Evolutionary conservation across 768 basidiomycete genomes (phyloP).

Genomic region (Phylloporus sp.): DNA sequence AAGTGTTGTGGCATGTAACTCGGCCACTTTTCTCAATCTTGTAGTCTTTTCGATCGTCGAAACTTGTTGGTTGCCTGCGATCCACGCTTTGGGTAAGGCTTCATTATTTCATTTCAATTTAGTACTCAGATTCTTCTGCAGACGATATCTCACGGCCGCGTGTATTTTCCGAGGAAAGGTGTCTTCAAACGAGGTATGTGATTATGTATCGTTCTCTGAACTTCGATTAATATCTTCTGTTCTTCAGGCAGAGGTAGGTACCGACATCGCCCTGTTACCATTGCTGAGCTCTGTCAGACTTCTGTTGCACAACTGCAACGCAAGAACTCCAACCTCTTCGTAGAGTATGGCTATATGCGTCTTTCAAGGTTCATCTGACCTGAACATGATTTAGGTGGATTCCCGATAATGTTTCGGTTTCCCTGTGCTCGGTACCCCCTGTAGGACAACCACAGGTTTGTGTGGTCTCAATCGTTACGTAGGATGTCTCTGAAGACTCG

Average conservation of each 20-base stretch:
- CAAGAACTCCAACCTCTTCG: conserved; percentile 70
- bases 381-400: conserved; percentile 58
- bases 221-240: conserved; percentile 3
- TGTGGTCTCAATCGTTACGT: not conserved
- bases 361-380: not conserved
- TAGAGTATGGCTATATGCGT: conserved; percentile 51
- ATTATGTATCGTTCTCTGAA: not conserved
- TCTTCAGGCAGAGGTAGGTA: conserved; percentile 48
- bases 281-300: conserved; percentile 39
- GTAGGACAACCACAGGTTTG: conserved; percentile 68
- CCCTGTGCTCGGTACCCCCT: conserved; percentile 77
- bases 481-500: conserved; percentile 8
- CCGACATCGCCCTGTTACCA: not conserved
- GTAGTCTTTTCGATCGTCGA: conserved; percentile 71
- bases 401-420: conserved; percentile 84
- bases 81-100: conserved; percentile 61
- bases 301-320: conserved; percentile 69
- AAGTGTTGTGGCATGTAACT: conserved; percentile 22
- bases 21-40: not conserved
- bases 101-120: not conserved
- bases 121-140: conserved; percentile 22
- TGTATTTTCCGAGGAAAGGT: conserved; percentile 84
- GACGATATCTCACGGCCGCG: conserved; percentile 83
- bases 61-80: conserved; percentile 82
- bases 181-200: conserved; percentile 71